Evolutionary conservation across 257 asterid genomes (phyloP), one percentile per base, ranked within the genome.

Genomic region (Scutellaria baicalensis): DNA sequence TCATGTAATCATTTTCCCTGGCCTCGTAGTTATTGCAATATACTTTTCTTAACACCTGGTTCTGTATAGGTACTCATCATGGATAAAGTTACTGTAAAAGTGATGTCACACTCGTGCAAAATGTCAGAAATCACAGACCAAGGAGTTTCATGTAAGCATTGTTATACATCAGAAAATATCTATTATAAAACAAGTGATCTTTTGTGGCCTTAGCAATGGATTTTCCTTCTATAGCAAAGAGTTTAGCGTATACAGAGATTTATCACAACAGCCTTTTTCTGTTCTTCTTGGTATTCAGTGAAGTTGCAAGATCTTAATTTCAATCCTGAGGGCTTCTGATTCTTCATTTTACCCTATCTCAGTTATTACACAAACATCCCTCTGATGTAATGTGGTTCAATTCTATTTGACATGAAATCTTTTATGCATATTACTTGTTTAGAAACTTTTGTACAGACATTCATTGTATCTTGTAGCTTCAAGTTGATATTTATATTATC

Each of bases 71-170:
- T 90, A 62, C 95, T 93, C 74, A 84, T 90, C 86, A 91, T 93
- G 96, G 98, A 93, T 77, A 93, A 85, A 84, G 91, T 93, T 59
- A 93, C 98, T 17, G 85, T 91, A 54, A 93, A 87, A 82, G 97
- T 90, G 68, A 87, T 90, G 96, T 93, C 98, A 27, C 62, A 71
- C 77, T 83, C 95, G 18, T 93, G 98, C 86, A 93, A 88, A 85
- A 91, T 91, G 98, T 91, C 96, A 48, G 98, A 90, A 74, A 93
- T 93, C 63, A 88, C 89, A 1, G 95, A 88, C 76, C 92, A 90
- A 76, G 97, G 97, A 77, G 84, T 93, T 83, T 87, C 94, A 72
- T 82, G 98, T 93, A 84, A 87, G 94, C 64, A 60, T 45, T 68
- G 58, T 12, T 27, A 55, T 42, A 48, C 36, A 8, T 8, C 23